A percentile compares a stretch with the other conserved stretches of the same genome.
phyloP scores from a whole-genome alignment of 345 rosid genomes.

The Brassica nigra region DNA sequence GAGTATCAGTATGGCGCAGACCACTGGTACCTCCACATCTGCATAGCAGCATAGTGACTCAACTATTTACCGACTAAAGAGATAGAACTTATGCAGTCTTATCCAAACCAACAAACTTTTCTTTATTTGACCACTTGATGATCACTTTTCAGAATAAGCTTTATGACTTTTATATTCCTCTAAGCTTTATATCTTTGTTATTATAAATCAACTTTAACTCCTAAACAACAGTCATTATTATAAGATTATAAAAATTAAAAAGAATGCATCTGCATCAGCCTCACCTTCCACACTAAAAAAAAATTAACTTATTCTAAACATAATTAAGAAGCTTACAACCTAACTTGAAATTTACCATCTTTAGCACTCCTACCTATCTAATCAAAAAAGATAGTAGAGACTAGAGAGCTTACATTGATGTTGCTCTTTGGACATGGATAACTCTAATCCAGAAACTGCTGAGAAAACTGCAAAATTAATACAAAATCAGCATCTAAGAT shows the following conservation, averaged over 20 bases:
- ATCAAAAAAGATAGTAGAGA: background rate
- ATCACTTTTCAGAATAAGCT: constrained; percentile 24
- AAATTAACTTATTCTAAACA: background rate
- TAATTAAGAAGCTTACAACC: constrained; percentile 33
- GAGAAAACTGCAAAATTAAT: constrained; percentile 66
- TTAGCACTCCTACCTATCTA: background rate
- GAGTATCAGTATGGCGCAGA: constrained; percentile 66
- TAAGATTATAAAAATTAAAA: background rate
- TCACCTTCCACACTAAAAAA: constrained; percentile 18
- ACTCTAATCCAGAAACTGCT: constrained; percentile 86
- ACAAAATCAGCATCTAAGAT: background rate
- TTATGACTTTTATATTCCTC: constrained; percentile 29
- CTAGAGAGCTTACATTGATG: constrained; percentile 63
- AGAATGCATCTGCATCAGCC: constrained; percentile 27
- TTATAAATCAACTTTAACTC: background rate
- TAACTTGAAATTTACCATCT: constrained; percentile 25
- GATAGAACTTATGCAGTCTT: constrained; percentile 12
- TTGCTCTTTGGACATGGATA: constrained; percentile 73
- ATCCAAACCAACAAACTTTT: constrained; percentile 25
- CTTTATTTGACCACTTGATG: constrained; percentile 31
- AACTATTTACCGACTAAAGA: background rate
- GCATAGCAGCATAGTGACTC: constrained; percentile 39
- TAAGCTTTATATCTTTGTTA: constrained; percentile 24
- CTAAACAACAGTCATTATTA: constrained; percentile 35
- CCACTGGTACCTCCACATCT: constrained; percentile 85